Percentiles rank a stretch among this genome's conserved stretches.
Conservation (phyloP, 768 basidiomycete species). For the Tulasnella sp. region DNA sequence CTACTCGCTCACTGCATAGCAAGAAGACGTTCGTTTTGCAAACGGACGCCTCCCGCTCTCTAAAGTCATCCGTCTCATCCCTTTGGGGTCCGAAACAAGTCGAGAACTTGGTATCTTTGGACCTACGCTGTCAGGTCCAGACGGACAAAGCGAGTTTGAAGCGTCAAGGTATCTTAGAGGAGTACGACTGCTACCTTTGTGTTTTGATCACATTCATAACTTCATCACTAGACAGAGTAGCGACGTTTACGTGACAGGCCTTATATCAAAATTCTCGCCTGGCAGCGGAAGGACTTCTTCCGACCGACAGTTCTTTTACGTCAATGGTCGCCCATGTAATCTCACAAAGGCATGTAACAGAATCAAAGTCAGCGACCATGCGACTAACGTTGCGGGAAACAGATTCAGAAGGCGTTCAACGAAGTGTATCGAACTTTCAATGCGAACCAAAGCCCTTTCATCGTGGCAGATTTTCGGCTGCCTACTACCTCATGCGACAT, state of each 20-base stretch:
- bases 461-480: constrained; percentile 71
- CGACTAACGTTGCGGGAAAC: background rate
- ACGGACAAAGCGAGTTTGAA: constrained; percentile 44
- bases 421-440: constrained; percentile 86
- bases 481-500: constrained; percentile 77
- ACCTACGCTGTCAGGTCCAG: constrained; percentile 56
- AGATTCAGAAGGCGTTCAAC: constrained; percentile 85
- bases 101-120: constrained; percentile 62
- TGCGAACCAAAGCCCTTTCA: constrained; percentile 60
- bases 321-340: constrained; percentile 85
- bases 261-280: constrained; percentile 71
- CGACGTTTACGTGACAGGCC: constrained; percentile 51
- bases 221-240: constrained; percentile 14
- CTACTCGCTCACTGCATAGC: constrained; percentile 17
- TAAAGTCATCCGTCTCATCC: constrained; percentile 52
- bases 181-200: background rate
- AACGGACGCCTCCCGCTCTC: constrained; percentile 54
- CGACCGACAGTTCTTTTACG: constrained; percentile 85
- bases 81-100: constrained; percentile 80
- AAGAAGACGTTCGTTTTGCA: constrained; percentile 48
- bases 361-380: background rate
- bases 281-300: constrained; percentile 65
- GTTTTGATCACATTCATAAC: background rate
- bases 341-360: constrained; percentile 46
- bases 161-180: constrained; percentile 17